These are phyloP conservation scores for Neopestalotiopsis rosae DNA, from an alignment of 2,329 filamentous ascomycete species.

Conservation along the genomic window DNA sequence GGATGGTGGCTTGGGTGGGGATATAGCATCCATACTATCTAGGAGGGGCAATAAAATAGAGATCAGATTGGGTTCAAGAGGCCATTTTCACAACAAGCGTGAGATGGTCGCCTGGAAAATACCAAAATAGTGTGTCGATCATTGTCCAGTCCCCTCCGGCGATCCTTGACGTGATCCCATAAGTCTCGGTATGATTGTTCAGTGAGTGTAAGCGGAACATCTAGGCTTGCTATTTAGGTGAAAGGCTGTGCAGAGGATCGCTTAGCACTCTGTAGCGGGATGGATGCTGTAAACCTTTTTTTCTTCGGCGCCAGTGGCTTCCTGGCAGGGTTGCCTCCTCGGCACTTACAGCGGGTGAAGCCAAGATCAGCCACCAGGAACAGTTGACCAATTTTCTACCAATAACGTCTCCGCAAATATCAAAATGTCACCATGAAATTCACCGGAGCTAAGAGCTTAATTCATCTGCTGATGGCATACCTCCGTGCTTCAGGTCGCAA, in stretches of 20 bases:
- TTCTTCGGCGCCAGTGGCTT: not conserved
- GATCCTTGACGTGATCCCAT: not conserved
- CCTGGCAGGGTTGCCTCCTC: not conserved
- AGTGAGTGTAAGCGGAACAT: too few relatives aligned
- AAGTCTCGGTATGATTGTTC: too few relatives aligned
- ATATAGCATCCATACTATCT: not conserved
- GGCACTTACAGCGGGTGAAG: conserved; percentile 1
- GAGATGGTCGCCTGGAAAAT: not conserved
- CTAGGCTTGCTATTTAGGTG: too few relatives aligned
- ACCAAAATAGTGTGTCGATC: not conserved
- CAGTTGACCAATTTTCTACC: conserved; percentile 9
- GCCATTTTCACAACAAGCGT: not conserved
- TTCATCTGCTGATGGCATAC: not conserved
- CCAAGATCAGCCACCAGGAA: conserved; percentile 10
- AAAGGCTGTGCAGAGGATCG: not conserved
- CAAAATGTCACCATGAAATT: not conserved
- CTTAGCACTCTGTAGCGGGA: not conserved
- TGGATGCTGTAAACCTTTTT: not conserved
- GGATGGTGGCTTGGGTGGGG: not conserved
- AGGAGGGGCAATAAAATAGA: not conserved
- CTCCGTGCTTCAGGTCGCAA: not conserved
- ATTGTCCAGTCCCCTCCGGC: not conserved
- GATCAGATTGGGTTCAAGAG: not conserved
- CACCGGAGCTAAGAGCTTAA: not conserved
- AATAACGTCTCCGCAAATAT: not conserved